Conservation (phyloP, 768 basidiomycete genomes). For the Amanita jacksonii region DNA sequence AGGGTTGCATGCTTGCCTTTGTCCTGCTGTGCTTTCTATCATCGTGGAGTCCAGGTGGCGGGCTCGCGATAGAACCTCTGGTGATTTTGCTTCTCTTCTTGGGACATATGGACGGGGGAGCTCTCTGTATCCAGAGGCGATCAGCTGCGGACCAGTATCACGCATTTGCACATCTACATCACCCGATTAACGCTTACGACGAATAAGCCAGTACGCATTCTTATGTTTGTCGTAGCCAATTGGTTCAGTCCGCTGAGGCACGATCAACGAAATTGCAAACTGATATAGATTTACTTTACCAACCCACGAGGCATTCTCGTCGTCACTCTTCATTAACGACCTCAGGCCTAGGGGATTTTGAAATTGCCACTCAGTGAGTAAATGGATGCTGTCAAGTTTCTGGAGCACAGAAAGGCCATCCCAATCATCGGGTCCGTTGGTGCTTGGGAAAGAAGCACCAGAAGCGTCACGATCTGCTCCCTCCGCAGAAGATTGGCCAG, state of each 20-base stretch:
- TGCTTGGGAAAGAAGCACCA: neutral
- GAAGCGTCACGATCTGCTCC: neutral
- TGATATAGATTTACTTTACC: slow-evolving; percentile 17
- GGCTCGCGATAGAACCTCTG: too few species aligned
- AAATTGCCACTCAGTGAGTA: slow-evolving; percentile 81
- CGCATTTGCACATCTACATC: neutral
- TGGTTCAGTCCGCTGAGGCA: slow-evolving; percentile 66
- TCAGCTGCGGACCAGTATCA: slow-evolving; percentile 38
- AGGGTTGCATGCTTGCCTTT: slow-evolving; percentile 29
- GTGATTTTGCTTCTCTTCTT: slow-evolving; percentile 29
- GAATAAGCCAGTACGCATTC: slow-evolving; percentile 83
- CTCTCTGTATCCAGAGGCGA: slow-evolving; percentile 82
- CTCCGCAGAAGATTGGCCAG: neutral
- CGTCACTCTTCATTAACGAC: slow-evolving; percentile 67
- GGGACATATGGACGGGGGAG: slow-evolving; percentile 38
- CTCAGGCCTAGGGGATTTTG: slow-evolving; percentile 65
- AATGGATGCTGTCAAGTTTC: slow-evolving; percentile 68
- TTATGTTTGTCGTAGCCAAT: slow-evolving; percentile 73
- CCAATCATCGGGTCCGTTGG: slow-evolving; percentile 45
- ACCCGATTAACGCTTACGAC: slow-evolving; percentile 36
- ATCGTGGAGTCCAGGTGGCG: too few species aligned
- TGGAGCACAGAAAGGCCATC: slow-evolving; percentile 55
- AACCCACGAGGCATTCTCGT: slow-evolving; percentile 74
- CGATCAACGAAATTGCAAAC: slow-evolving; percentile 5
- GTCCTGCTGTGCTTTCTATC: too few species aligned